Evolutionary conservation across 345 rosid genomes (phyloP).

Genomic region (Angophora floribunda): DNA sequence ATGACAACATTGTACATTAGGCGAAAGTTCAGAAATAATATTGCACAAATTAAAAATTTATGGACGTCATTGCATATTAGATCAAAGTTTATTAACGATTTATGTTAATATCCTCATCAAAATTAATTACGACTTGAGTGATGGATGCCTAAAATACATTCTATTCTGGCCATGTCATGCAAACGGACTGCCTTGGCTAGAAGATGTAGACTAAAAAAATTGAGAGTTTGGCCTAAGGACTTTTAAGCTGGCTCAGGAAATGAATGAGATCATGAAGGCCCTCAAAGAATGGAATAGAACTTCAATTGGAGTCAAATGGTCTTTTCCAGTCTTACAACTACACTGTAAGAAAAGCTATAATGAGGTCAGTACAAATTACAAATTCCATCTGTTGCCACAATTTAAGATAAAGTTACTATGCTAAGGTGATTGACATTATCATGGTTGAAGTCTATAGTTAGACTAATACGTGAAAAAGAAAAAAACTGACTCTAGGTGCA

Average conservation of each 20-base stretch:
- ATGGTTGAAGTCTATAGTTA: neutral
- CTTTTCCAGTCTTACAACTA: neutral
- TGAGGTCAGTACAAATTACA: neutral
- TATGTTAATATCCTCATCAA: too few relatives aligned
- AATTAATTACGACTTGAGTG: too few relatives aligned
- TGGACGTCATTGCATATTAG: too few relatives aligned
- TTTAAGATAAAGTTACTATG: neutral
- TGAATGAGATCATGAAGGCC: neutral
- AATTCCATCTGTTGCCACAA: neutral
- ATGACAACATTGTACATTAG: too few relatives aligned
- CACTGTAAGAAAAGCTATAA: neutral
- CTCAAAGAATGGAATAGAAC: neutral
- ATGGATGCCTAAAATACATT: too few relatives aligned
- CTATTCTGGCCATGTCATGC: too few relatives aligned
- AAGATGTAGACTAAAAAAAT: neutral
- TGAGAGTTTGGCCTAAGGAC: neutral
- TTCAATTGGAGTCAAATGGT: neutral
- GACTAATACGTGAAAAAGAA: neutral
- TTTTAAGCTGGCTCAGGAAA: neutral
- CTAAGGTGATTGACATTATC: neutral
- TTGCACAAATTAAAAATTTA: neutral
- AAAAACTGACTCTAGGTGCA: neutral
- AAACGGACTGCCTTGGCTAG: neutral
- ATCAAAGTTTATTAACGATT: too few relatives aligned
- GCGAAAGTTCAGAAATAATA: too few relatives aligned